Evolutionary conservation across 2,329 filamentous ascomycete species (phyloP).

Genomic region (Fusarium sp.): DNA sequence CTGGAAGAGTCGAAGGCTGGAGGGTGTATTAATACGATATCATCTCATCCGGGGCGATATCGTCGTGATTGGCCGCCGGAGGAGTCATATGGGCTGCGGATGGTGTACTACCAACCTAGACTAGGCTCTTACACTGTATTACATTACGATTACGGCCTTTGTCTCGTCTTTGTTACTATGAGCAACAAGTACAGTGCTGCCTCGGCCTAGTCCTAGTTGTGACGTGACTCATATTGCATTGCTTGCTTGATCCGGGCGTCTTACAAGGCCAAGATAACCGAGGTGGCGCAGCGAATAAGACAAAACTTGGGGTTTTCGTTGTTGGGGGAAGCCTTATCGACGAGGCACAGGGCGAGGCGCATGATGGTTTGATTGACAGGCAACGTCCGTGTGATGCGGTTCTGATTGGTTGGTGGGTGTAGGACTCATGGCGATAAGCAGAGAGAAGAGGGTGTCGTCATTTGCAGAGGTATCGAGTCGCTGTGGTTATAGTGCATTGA

Average conservation of each 20-base stretch:
- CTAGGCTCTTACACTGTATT: not conserved
- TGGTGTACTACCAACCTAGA: conserved; percentile 29
- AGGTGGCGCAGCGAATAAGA: conserved; percentile 28
- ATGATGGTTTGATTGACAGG: conserved; percentile 25
- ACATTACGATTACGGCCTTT: conserved; percentile 5
- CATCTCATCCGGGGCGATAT: conserved; percentile 37
- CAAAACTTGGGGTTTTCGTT: not conserved
- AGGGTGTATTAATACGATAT: conserved; percentile 36
- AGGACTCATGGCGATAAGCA: conserved; percentile 31
- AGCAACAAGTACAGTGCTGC: not conserved
- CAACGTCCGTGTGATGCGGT: conserved; percentile 25
- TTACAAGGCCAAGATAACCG: conserved; percentile 10
- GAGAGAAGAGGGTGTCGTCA: conserved; percentile 36
- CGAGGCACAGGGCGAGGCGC: conserved; percentile 32
- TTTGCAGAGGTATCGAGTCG: not conserved
- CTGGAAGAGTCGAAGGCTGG: conserved; percentile 33
- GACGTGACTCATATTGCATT: conserved; percentile 31
- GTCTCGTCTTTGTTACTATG: not conserved
- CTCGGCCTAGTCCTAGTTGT: not conserved
- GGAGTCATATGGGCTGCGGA: conserved; percentile 41
- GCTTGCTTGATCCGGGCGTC: conserved; percentile 27
- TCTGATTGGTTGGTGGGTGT: conserved; percentile 11
- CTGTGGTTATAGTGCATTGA: not conserved
- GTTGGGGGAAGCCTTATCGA: conserved; percentile 23
- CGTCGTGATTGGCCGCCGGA: conserved; percentile 32